A percentile compares a stretch with the other conserved stretches of the same genome.
Conservation (phyloP, 495 filamentous ascomycete species). For the Penicillium canariense region DNA sequence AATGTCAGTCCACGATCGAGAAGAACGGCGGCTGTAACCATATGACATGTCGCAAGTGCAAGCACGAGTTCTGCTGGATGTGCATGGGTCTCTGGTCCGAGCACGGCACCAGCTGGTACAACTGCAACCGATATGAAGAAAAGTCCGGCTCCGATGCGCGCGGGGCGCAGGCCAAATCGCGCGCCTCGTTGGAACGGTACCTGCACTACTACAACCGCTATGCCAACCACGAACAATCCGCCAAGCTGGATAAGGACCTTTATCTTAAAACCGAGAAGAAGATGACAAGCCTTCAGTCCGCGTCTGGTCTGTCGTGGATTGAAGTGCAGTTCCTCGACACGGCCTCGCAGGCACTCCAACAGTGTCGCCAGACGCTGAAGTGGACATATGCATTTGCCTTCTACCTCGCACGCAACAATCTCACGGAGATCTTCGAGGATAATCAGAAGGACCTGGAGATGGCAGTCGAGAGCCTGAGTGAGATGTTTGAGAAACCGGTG, state of each 20-base stretch:
- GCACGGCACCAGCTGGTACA: slow-evolving; percentile 99
- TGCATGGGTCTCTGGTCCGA: slow-evolving; percentile 99
- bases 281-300: slow-evolving; percentile 91
- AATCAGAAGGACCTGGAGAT: slow-evolving; percentile 98
- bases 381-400: slow-evolving; percentile 99
- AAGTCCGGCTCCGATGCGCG: slow-evolving; percentile 88
- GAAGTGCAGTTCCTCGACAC: slow-evolving; percentile 95
- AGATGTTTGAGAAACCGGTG: slow-evolving; percentile 97
- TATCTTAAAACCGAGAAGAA: slow-evolving; percentile 97
- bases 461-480: slow-evolving; percentile 89
- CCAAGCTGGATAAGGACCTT: slow-evolving; percentile 94
- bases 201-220: slow-evolving; percentile 99
- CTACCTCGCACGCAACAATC: slow-evolving; percentile 91
- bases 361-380: slow-evolving; percentile 93
- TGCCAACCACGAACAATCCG: slow-evolving; percentile 97
- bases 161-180: slow-evolving; percentile 84
- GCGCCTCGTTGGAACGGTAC: slow-evolving; percentile 87
- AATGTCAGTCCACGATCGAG: slow-evolving; percentile 93
- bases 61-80: slow-evolving; percentile 99
- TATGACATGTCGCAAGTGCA: slow-evolving; percentile 99
- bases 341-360: slow-evolving; percentile 90
- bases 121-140: slow-evolving; percentile 96
- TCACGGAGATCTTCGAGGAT: slow-evolving; percentile 96
- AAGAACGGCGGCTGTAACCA: slow-evolving; percentile 99
- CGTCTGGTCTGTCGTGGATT: slow-evolving; percentile 97